Evolutionary conservation across 129 eudicot genomes (phyloP), one percentile per base, ranked within the genome.

Genomic region (Artemisia argyi): DNA sequence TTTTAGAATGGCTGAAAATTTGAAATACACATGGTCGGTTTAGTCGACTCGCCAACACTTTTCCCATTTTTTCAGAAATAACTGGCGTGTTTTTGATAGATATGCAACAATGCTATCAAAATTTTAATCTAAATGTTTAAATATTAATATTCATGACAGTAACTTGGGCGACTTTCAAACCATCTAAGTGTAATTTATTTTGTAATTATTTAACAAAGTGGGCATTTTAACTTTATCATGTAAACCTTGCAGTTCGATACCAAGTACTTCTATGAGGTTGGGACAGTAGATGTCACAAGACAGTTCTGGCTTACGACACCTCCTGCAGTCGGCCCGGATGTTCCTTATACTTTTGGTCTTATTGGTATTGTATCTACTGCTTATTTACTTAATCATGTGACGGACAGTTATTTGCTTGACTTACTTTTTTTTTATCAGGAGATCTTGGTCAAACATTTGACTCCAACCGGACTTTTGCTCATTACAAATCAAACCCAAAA

Each of bases 281-380:
- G 97, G 46, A 14, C 22, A 7, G 96, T 89, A 30, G 77, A 83
- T 55, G 20, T 74, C 16, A 71, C 80, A 13, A 73, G 97, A 14
- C 81, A 72, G 51, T 94, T 94, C 54, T 94, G 96, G 98, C 90
- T 94, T 72, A 68, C 69, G 18, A 94, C 98, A 1, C 98, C 98
- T 65, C 97, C 98, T 10, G 64, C 77, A 80, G 54, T 76, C 53
- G 96, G 98, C 66, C 98, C 93, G 15, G 97, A 94, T 49, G 91
- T 83, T 77, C 97, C 98, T 66, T 94, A 94, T 63, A 90, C 97
- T 20, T 94, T 94, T 80, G 98, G 98, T 60, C 91, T 94, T 48
- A 90, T 94, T 68, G 97, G 98, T 94, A 91, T 46, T 39, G 22
- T 53, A 72, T 19, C 22, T 26, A 64, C 47, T 16, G 26, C 46